Evolutionary conservation across 345 rosid species (phyloP), one percentile per base, ranked within the genome.

Genomic region (Eucalyptus marginata): DNA sequence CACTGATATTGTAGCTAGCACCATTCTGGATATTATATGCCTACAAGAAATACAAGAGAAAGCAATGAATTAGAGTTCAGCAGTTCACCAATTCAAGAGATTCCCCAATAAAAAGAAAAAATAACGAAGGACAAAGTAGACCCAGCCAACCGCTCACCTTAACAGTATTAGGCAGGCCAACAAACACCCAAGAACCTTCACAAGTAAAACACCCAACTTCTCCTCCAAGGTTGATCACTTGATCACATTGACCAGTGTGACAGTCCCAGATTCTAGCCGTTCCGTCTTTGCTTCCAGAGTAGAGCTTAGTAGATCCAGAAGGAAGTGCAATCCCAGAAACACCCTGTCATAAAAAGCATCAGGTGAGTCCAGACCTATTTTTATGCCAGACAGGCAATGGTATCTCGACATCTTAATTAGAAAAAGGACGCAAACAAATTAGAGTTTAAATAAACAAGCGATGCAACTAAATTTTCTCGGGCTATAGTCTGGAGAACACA

Each of bases 171-270:
- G 91, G 94, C 89, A 96, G 88, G 90, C 96, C 96, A 47, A 93
- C 86, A 86, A 96, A 95, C 24, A 94, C 91, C 98, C 98, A 95
- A 13, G 93, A 89, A 33, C 95, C 96, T 89, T 93, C 95, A 47
- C 91, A 92, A 12, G 92, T 91, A 71, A 95, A 87, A 71, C 91
- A 94, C 16, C 95, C 95, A 88, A 94, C 92, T 90, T 91, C 93
- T 8, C 90, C 93, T 54, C 92, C 92, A 84, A 94, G 89, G 87
- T 92, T 91, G 51, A 89, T 87, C 33, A 86, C 88, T 4, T 88
- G 56, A 18, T 86, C 87, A 88, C 94, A 91, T 58, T 89, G 92
- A 88, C 96, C 97, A 91, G 92, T 89, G 86, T 90, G 90, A 89
- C 95, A 94, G 89, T 94, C 94, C 97, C 96, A 96, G 22, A 94